A percentile compares a stretch with the other conserved stretches of the same genome.
phyloP scores from a whole-genome alignment of 2,329 filamentous ascomycete species.

The Xylariaceae sp. region DNA sequence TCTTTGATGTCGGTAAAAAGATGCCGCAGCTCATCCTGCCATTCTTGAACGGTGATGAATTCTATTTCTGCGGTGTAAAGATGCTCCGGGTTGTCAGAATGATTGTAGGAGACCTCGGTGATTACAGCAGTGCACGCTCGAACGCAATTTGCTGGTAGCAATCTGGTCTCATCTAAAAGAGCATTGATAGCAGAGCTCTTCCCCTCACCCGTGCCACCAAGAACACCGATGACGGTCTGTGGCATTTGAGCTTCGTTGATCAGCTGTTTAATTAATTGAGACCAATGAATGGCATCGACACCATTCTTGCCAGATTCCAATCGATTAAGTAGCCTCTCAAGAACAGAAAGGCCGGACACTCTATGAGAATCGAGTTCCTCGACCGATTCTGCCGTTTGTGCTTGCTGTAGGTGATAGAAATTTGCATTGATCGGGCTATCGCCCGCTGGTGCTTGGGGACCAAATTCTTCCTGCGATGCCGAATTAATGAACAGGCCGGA shows the following conservation, averaged over 20 bases:
- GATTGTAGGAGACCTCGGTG: constrained; percentile 56
- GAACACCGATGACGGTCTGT: constrained; percentile 13
- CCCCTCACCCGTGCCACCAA: constrained; percentile 17
- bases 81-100: constrained; percentile 29
- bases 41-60: constrained; percentile 49
- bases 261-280: constrained; percentile 6
- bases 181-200: constrained; percentile 23
- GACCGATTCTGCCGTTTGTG: constrained; percentile 2
- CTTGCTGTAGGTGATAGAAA: constrained; percentile 9
- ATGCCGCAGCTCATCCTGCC: constrained; percentile 46
- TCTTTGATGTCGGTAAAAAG: constrained; percentile 45
- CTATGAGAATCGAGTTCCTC: constrained; percentile 5
- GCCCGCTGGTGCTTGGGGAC: too few species aligned
- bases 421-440: too few species aligned
- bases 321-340: constrained; percentile 3
- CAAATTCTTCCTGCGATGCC: too few species aligned
- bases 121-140: constrained; percentile 58
- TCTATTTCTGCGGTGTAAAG: constrained; percentile 53
- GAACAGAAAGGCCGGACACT: constrained; percentile 3
- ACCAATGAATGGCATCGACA: constrained; percentile 1
- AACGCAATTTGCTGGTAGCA: constrained; percentile 45
- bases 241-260: constrained; percentile 3
- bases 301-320: constrained; percentile 1
- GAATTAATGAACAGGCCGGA: too few species aligned
- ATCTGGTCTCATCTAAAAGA: constrained; percentile 23